A percentile compares a stretch with the other conserved stretches of the same genome.
These are phyloP conservation scores for Exophiala oligosperma DNA, from an alignment of 2,329 filamentous ascomycete species.

Conservation along the genomic window DNA sequence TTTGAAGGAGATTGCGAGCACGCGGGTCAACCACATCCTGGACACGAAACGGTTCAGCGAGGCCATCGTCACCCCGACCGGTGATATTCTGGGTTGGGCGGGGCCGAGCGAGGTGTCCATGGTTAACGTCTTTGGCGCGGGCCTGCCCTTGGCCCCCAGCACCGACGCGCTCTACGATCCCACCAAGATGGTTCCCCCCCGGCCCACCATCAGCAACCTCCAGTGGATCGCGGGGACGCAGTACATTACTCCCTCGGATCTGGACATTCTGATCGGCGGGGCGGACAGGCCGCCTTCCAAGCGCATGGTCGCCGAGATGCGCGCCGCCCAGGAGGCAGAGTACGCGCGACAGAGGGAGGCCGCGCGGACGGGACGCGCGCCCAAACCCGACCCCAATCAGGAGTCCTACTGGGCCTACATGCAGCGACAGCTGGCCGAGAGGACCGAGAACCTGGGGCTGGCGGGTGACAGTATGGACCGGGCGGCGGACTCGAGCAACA, in stretches of 20 bases:
- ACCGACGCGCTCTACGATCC: slow-evolving; percentile 80
- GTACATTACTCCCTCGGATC: slow-evolving; percentile 79
- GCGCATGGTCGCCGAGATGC: slow-evolving; percentile 78
- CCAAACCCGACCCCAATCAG: slow-evolving; percentile 39
- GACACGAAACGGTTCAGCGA: slow-evolving; percentile 72
- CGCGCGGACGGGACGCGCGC: slow-evolving; percentile 38
- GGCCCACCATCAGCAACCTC: slow-evolving; percentile 90
- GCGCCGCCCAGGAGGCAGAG: slow-evolving; percentile 66
- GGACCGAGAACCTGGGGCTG: slow-evolving; percentile 81
- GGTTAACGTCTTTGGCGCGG: slow-evolving; percentile 81
- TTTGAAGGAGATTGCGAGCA: slow-evolving; percentile 76
- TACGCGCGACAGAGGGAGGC: slow-evolving; percentile 38
- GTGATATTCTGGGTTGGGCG: slow-evolving; percentile 83
- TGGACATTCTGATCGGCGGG: slow-evolving; percentile 88
- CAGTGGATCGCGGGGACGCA: slow-evolving; percentile 98
- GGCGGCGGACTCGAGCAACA: slow-evolving; percentile 75
- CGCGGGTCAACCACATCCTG: slow-evolving; percentile 64
- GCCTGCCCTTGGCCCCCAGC: slow-evolving; percentile 60
- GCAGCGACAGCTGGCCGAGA: slow-evolving; percentile 80
- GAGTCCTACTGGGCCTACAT: slow-evolving; percentile 76
- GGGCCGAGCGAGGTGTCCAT: slow-evolving; percentile 83
- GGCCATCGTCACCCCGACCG: slow-evolving; percentile 71
- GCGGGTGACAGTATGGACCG: slow-evolving; percentile 83
- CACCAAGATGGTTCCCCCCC: slow-evolving; percentile 68
- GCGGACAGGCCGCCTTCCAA: slow-evolving; percentile 85